Base-by-base conservation (phyloP, 257 asterid genomes). In the Lycium ferocissimum region DNA sequence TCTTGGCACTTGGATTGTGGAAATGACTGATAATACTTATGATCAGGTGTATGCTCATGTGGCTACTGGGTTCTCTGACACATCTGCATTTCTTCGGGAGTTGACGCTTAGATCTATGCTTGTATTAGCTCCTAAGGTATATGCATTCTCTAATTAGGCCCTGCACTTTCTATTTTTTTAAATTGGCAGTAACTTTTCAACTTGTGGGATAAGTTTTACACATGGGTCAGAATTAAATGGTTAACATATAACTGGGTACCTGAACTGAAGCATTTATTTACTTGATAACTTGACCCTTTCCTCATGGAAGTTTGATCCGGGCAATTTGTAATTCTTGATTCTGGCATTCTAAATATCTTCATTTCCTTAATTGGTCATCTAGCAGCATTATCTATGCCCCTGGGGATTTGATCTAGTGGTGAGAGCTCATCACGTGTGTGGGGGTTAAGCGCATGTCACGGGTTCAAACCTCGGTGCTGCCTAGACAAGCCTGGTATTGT, bases 61-160 rank as follows among this genome's bases (percentile, higher is more conserved):
- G 57, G 92, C 99, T 81, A 97, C 94, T 82, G 99, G 99, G 72
- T 97, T 97, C 84, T 92, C 98, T 3, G 99, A 97, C 86, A 93
- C 99, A 69, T 95, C 99, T 86, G 97, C 99, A 82, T 95, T 92
- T 86, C 91, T 97, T 35, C 92, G 98, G 92, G 99, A 97, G 85
- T 88, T 94, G 91, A 97, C 99, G 0, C 96, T 97, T 80, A 97
- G 95, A 89, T 95, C 98, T 81, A 97, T 97, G 98, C 97, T 97
- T 84, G 93, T 95, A 86, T 92, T 97, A 89, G 99, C 98, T 85
- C 99, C 99, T 70, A 97, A 97, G 98, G 99, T 95, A 84, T 86
- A 83, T 43, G 59, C 76, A 62, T 87, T 82, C 78, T 72, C 78
- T 61, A 54, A 12, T 20, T 49, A 47, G 20, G 20, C 20, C 61